Percentiles rank a stretch among this genome's conserved stretches.
Conservation (phyloP, 73 alveolate species). For the Paramecium primaurelia region DNA sequence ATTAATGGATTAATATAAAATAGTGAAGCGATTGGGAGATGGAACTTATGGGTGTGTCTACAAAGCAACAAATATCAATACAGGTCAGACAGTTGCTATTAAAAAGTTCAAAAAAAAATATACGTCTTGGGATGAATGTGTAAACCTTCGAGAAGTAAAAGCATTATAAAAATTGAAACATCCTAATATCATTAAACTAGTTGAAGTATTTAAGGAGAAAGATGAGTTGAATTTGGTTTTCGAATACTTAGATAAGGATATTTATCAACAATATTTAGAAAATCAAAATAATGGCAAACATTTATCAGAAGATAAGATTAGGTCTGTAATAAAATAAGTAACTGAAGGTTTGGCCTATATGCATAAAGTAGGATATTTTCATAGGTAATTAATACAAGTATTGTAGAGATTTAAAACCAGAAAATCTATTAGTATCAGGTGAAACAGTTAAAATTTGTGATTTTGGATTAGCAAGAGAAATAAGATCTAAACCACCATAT, state of each 20-base stretch:
- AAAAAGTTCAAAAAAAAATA: constrained; percentile 90
- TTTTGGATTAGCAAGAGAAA: constrained; percentile 98
- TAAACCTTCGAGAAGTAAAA: constrained; percentile 96
- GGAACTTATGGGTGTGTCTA: constrained; percentile 95
- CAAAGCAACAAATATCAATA: constrained; percentile 74
- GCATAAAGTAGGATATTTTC: constrained; percentile 94
- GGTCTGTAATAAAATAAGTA: constrained; percentile 83
- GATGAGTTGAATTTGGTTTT: constrained; percentile 90
- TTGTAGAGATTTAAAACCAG: constrained; percentile 87
- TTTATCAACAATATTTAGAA: constrained; percentile 72
- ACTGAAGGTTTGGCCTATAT: constrained; percentile 92
- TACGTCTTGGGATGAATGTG: constrained; percentile 97
- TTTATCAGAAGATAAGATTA: constrained; percentile 83
- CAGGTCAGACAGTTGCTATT: constrained; percentile 94
- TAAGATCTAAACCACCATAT: constrained; percentile 92
- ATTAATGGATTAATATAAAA: constrained; percentile 89
- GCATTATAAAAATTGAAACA: constrained; percentile 91
- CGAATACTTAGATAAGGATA: constrained; percentile 89
- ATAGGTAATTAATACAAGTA: constrained; percentile 54
- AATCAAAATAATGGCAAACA: constrained; percentile 70
- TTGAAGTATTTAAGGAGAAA: constrained; percentile 88
- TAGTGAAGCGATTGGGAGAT: constrained; percentile 86
- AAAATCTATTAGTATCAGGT: constrained; percentile 79
- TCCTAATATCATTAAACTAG: constrained; percentile 90
- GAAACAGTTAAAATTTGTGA: constrained; percentile 95